These are phyloP conservation scores for Lophium mytilinum DNA, from an alignment of 495 filamentous ascomycete genomes.

Conservation along the genomic window DNA sequence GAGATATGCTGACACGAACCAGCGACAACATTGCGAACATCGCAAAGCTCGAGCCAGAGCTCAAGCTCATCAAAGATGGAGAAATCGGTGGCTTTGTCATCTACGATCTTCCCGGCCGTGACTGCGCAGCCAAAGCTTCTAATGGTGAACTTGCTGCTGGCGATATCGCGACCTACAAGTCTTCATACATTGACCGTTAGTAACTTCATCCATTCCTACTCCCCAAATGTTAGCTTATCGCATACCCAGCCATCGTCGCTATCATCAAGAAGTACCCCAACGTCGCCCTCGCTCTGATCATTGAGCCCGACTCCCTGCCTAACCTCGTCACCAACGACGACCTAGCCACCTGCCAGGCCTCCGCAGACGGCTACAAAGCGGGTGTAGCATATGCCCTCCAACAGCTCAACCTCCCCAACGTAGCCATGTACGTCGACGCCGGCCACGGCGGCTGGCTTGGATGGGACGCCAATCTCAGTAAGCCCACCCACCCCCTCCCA, in stretches of 20 bases:
- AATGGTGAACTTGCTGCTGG: constrained; percentile 65
- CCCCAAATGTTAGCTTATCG: constrained; percentile 19
- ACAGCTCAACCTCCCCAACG: constrained; percentile 65
- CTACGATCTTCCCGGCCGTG: constrained; percentile 70
- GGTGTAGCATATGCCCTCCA: constrained; percentile 65
- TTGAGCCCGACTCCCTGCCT: constrained; percentile 71
- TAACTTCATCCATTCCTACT: constrained; percentile 33
- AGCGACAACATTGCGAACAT: no score
- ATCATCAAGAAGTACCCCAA: constrained; percentile 48
- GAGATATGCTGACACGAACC: background rate
- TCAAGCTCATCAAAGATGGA: no score
- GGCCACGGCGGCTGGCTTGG: constrained; percentile 79
- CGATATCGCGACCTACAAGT: constrained; percentile 56
- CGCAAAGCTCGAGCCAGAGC: no score
- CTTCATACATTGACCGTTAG: constrained; percentile 52
- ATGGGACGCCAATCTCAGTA: constrained; percentile 68
- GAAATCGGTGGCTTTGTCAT: no score
- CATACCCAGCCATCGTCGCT: constrained; percentile 45
- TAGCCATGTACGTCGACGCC: constrained; percentile 77
- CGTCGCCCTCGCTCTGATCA: no score
- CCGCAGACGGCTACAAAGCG: constrained; percentile 56
- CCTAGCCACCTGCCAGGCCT: constrained; percentile 54
- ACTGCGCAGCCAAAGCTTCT: constrained; percentile 68
- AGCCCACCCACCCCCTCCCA: background rate
- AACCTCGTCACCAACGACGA: constrained; percentile 72